phyloP scores from a whole-genome alignment of 129 eudicot genomes.

The Mikania micrantha region DNA sequence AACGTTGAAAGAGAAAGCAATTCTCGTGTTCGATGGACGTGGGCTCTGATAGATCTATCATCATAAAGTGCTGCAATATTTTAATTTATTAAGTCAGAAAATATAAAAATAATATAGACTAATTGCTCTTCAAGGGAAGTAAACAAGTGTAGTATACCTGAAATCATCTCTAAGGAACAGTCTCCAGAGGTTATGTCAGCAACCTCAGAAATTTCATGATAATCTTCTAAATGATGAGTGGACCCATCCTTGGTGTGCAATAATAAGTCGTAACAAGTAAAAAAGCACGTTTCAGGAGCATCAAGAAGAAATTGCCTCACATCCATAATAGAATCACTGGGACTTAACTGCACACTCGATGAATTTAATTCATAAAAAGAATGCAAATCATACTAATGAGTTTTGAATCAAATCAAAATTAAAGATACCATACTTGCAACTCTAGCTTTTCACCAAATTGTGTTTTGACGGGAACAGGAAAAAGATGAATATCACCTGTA shows the following conservation, averaged over 20 bases:
- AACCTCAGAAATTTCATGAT: conserved; percentile 89
- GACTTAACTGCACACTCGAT: conserved; percentile 64
- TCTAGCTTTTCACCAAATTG: conserved; percentile 89
- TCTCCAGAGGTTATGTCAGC: conserved; percentile 82
- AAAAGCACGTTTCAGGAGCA: conserved; percentile 87
- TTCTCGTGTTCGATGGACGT: conserved; percentile 94
- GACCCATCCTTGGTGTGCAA: conserved; percentile 79
- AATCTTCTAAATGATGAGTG: conserved; percentile 79
- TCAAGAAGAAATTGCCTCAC: conserved; percentile 97
- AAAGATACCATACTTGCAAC: conserved; percentile 54
- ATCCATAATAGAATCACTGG: conserved; percentile 98
- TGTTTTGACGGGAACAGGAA: conserved; percentile 81
- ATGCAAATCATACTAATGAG: background rate
- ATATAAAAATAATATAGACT: background rate
- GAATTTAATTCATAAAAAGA: background rate
- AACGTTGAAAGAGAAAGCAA: conserved; percentile 83
- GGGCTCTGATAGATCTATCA: conserved; percentile 98
- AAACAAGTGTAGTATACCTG: conserved; percentile 42
- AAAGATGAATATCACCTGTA: conserved; percentile 77
- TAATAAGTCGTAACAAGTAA: conserved; percentile 83
- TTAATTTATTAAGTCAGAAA: conserved; percentile 14
- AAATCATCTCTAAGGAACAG: conserved; percentile 85
- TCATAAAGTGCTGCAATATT: conserved; percentile 76
- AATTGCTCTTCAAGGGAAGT: background rate
- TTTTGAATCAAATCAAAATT: background rate